These are phyloP conservation scores for Aspergillus heteromorphus DNA, from an alignment of 495 filamentous ascomycete genomes.

Conservation along the genomic window DNA sequence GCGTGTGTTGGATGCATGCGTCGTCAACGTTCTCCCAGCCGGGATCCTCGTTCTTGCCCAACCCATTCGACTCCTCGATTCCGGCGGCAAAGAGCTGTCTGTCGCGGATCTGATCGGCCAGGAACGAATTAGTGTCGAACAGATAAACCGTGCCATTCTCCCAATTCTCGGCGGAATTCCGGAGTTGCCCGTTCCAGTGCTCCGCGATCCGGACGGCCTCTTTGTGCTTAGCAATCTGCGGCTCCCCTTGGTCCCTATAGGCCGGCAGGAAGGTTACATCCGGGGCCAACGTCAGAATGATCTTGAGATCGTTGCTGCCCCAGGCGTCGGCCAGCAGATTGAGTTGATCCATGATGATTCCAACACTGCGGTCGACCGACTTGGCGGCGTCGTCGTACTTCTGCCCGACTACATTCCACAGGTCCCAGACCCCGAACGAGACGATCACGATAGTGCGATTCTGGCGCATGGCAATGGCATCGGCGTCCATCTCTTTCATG, in stretches of 20 bases:
- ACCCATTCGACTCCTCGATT: slow-evolving; percentile 38
- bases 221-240: slow-evolving; percentile 30
- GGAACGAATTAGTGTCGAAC: slow-evolving; percentile 46
- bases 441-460: slow-evolving; percentile 36
- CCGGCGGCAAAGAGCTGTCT: slow-evolving; percentile 39
- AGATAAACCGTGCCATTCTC: slow-evolving; percentile 41
- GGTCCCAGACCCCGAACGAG: slow-evolving; percentile 47
- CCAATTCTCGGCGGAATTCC: slow-evolving; percentile 36
- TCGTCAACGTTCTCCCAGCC: slow-evolving; percentile 38
- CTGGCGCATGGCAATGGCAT: slow-evolving; percentile 20
- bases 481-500: slow-evolving; percentile 17
- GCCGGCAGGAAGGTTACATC: slow-evolving; percentile 50
- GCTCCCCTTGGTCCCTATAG: slow-evolving; percentile 27
- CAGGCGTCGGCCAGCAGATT: slow-evolving; percentile 31
- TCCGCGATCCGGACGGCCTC: slow-evolving; percentile 35
- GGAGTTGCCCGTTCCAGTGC: slow-evolving; percentile 45
- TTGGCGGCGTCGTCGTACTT: slow-evolving; percentile 25
- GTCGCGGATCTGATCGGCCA: slow-evolving; percentile 45
- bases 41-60: slow-evolving; percentile 32
- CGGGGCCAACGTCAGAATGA: slow-evolving; percentile 44
- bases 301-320: slow-evolving; percentile 36
- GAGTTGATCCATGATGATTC: slow-evolving; percentile 41
- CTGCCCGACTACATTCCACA: slow-evolving; percentile 42
- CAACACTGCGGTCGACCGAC: slow-evolving; percentile 39
- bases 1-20: slow-evolving; percentile 29